A percentile compares a stretch with the other conserved stretches of the same genome.
Evolutionary conservation across 2,329 filamentous ascomycete species (phyloP).

Genomic region (Nemania bipapillata): DNA sequence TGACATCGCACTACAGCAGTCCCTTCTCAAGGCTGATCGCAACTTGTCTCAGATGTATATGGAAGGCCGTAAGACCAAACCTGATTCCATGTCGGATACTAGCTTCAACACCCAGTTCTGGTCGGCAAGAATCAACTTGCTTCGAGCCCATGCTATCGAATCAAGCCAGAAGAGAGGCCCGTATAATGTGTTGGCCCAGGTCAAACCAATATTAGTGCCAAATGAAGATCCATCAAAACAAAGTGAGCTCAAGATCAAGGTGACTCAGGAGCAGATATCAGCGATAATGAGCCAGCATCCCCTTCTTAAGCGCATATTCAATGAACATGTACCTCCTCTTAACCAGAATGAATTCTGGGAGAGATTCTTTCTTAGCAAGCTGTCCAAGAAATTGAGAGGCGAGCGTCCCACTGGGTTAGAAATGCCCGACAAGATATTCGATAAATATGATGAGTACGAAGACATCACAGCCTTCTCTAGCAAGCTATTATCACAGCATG

Average conservation of each 20-base stretch:
- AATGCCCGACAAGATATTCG: conserved; percentile 79
- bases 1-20: conserved; percentile 86
- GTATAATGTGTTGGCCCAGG: conserved; percentile 91
- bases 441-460: conserved; percentile 82
- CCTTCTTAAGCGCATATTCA: conserved; percentile 87
- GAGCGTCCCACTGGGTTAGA: conserved; percentile 85
- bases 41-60: conserved; percentile 84
- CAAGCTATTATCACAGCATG: conserved; percentile 69
- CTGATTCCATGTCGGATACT: conserved; percentile 79
- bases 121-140: conserved; percentile 84
- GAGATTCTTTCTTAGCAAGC: conserved; percentile 87
- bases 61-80: conserved; percentile 84
- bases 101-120: conserved; percentile 95
- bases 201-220: conserved; percentile 79
- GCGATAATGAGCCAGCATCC: conserved; percentile 94
- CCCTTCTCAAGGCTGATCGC: conserved; percentile 82
- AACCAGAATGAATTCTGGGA: conserved; percentile 89
- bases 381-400: conserved; percentile 91
- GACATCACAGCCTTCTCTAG: conserved; percentile 66
- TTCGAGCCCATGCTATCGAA: conserved; percentile 92
- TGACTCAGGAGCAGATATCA: conserved; percentile 91
- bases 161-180: conserved; percentile 84
- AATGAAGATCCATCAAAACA: conserved; percentile 48
- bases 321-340: conserved; percentile 88
- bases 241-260: conserved; percentile 79